Percentiles rank a stretch among this genome's conserved stretches.
Conservation (phyloP, 108 stramenopile species). For the Cyclotella atomus region DNA sequence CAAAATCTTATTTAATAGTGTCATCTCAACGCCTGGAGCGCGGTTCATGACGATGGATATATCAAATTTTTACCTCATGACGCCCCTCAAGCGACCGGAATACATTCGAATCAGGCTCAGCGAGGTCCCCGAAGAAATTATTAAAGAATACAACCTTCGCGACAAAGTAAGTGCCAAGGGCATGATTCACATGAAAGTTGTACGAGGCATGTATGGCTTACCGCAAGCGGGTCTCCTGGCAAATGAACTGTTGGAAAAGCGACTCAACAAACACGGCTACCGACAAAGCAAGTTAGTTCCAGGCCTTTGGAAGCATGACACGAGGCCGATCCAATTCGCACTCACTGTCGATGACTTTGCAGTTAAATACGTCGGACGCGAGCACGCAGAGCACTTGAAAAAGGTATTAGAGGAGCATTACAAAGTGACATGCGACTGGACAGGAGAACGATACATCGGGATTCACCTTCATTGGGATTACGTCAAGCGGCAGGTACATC, state of each 20-base stretch:
- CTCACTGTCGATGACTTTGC: not conserved
- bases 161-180: not conserved
- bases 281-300: not conserved
- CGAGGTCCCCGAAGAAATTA: conserved; percentile 1
- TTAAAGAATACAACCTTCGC: not conserved
- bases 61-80: no score
- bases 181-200: no score
- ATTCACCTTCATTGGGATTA: conserved; percentile 58
- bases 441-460: conserved; percentile 35
- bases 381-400: not conserved
- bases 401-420: not conserved
- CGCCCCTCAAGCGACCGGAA: not conserved
- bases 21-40: not conserved
- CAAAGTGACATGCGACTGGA: conserved; percentile 24
- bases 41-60: not conserved
- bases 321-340: not conserved
- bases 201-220: no score
- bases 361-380: not conserved
- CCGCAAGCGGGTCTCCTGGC: no score
- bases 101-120: not conserved
- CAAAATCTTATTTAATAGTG: conserved; percentile 28
- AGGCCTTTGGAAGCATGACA: not conserved
- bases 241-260: no score
- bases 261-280: no score
- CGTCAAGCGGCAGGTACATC: conserved; percentile 19